Base-by-base conservation (phyloP, 2,329 filamentous ascomycete genomes). In the Graphilbum sp. region DNA sequence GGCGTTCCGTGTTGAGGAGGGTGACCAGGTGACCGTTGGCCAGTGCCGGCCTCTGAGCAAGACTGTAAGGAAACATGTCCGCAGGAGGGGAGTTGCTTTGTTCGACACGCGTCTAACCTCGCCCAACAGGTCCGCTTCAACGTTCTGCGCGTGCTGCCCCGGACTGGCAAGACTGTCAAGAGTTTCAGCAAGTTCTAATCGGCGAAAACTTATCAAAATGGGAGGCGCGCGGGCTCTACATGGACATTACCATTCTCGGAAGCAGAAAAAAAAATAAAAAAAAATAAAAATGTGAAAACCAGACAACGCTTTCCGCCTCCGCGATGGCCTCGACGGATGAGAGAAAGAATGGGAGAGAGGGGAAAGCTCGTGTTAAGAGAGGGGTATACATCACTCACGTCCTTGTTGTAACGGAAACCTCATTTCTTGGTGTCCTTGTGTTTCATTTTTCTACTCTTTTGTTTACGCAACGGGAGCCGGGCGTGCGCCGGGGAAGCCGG, bases 1-100 rank as follows among this genome's bases (percentile, higher is more conserved):
- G 57, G 88, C 88, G 66, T 98, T 98, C 86, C 90, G 90, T 94
- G 87, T 96, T 57, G 83, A 93, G 74, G 88, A 96, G 64, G 92
- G 90, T 78, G 90, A 98, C 70, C 81, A 88, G 72, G 92, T 98
- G 58, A 94, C 88, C 56, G 88, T 98, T 66, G 90, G 90, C 70
- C 90, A 98, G 75, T 98, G 90, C 84, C 76, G 90, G 67, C 90
- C 90, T 60, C 76, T 98, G 59, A 87, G 79, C 83, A 98, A 98
- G 84, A 98, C 90, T 64, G 92, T 98, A 36, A 35, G 36, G 9
- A 27, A n/a, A 31, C 30, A 17, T n/a, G n/a, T n/a, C n/a, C n/a
- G n/a, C n/a, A n/a, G n/a, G n/a, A n/a, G n/a, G n/a, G n/a, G n/a
- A n/a, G n/a, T n/a, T n/a, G n/a, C n/a, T n/a, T n/a, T n/a, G n/a